Percentiles rank a stretch among this genome's conserved stretches.
These are phyloP conservation scores for Penstemon newberryi DNA, from an alignment of 257 asterid species.

Conservation along the genomic window DNA sequence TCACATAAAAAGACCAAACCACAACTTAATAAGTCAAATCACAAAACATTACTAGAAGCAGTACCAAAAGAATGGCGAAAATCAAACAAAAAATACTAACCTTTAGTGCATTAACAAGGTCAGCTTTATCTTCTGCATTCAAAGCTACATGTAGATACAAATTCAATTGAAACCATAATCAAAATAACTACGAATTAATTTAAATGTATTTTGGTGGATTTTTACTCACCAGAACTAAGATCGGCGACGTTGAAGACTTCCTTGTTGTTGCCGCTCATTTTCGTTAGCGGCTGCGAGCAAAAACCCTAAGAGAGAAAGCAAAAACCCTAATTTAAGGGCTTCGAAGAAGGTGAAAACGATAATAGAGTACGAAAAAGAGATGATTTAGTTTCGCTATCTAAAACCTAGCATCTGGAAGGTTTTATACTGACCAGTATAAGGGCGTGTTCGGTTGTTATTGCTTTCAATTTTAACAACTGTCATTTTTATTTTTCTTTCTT, in stretches of 20 bases:
- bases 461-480: not conserved
- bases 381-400: not conserved
- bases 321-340: slow-evolving; percentile 33
- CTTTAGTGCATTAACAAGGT: slow-evolving; percentile 74
- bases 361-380: not conserved
- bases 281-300: slow-evolving; percentile 16
- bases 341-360: not conserved
- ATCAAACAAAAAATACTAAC: slow-evolving; percentile 24
- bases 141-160: slow-evolving; percentile 46
- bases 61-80: not conserved
- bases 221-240: slow-evolving; percentile 40
- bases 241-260: slow-evolving; percentile 46
- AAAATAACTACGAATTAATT: not conserved
- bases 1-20: not conserved
- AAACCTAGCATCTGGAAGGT: slow-evolving; percentile 4
- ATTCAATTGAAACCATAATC: slow-evolving; percentile 7
- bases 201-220: not conserved
- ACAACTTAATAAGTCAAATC: not conserved
- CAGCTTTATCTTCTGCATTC: slow-evolving; percentile 64
- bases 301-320: slow-evolving; percentile 28
- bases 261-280: slow-evolving; percentile 45
- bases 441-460: slow-evolving; percentile 22
- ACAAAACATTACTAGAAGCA: not conserved
- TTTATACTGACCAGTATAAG: slow-evolving; percentile 14
- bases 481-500: too few relatives aligned